phyloP scores from a whole-genome alignment of 2,329 filamentous ascomycete genomes.

The Onygena corvina region DNA sequence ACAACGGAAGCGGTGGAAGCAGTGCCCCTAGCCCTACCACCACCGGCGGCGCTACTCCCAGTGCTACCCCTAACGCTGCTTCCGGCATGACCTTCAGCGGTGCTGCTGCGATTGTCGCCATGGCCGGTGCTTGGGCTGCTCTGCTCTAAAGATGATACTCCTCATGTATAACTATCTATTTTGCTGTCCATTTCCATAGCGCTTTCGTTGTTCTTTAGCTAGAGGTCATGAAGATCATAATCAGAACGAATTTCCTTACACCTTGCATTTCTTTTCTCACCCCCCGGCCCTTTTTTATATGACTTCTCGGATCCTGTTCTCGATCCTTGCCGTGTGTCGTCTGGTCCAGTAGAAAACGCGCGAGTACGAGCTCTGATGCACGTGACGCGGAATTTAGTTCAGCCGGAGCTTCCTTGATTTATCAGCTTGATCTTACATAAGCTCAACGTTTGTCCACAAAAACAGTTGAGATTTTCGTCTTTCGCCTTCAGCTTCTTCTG shows the following conservation, averaged over 20 bases:
- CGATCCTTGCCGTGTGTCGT: neutral
- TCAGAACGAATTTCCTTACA: neutral
- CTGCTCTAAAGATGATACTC: conserved; percentile 2
- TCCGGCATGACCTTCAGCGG: neutral
- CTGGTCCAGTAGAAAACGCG: neutral
- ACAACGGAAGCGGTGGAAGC: neutral
- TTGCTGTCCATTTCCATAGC: neutral
- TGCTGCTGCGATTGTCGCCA: neutral
- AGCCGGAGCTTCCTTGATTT: conserved; percentile 1
- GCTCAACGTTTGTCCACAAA: neutral
- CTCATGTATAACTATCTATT: neutral
- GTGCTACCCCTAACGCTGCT: neutral
- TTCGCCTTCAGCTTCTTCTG: neutral
- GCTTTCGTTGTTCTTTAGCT: neutral
- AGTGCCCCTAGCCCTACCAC: neutral
- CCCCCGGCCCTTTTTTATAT: too few relatives aligned
- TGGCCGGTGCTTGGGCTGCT: conserved; percentile 3
- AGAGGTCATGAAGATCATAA: neutral
- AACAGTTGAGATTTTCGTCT: neutral
- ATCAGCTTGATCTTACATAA: neutral
- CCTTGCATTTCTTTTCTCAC: neutral
- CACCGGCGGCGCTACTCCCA: neutral
- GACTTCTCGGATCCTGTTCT: neutral
- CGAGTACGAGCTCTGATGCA: neutral
- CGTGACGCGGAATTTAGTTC: neutral